These are phyloP conservation scores for Hypericum androsaemum DNA, from an alignment of 345 rosid genomes.

Conservation along the genomic window DNA sequence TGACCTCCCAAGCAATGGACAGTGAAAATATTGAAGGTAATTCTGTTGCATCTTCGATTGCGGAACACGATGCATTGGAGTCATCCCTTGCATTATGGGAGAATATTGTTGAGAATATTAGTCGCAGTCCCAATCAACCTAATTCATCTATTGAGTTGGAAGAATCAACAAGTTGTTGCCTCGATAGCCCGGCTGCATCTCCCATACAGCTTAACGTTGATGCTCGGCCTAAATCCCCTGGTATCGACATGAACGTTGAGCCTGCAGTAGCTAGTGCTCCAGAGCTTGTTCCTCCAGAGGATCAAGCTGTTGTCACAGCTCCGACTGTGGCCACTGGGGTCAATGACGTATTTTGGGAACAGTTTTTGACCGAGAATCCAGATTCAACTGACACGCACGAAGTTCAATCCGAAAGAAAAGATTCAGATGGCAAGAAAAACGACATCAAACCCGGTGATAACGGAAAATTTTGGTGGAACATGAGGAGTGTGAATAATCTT, in stretches of 20 bases:
- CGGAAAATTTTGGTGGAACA: slow-evolving; percentile 59
- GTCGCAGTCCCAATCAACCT: slow-evolving; percentile 20
- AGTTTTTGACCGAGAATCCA: slow-evolving; percentile 93
- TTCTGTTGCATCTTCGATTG: slow-evolving; percentile 27
- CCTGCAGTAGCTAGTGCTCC: slow-evolving; percentile 26
- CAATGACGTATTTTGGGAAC: slow-evolving; percentile 92
- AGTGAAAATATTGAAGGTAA: slow-evolving; percentile 27
- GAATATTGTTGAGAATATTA: slow-evolving; percentile 33
- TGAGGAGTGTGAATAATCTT: slow-evolving; percentile 55
- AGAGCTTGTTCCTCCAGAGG: slow-evolving; percentile 30
- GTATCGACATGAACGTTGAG: slow-evolving; percentile 81
- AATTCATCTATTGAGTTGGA: slow-evolving; percentile 42
- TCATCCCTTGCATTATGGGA: slow-evolving; percentile 68
- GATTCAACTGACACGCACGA: slow-evolving; percentile 60
- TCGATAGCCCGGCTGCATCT: slow-evolving; percentile 52
- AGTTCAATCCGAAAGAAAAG: slow-evolving; percentile 70
- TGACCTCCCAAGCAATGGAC: slow-evolving; percentile 22
- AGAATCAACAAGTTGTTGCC: slow-evolving; percentile 68
- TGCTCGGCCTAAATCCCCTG: slow-evolving; percentile 39
- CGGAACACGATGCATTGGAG: slow-evolving; percentile 52
- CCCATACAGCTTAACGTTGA: slow-evolving; percentile 43
- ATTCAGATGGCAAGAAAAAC: slow-evolving; percentile 28
- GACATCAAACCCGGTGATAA: slow-evolving; percentile 32
- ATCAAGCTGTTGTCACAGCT: slow-evolving; percentile 21
- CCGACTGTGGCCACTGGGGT: slow-evolving; percentile 46